Base-by-base conservation (phyloP, 805 yeast genomes). In the Pichia rugopelliculosa region DNA sequence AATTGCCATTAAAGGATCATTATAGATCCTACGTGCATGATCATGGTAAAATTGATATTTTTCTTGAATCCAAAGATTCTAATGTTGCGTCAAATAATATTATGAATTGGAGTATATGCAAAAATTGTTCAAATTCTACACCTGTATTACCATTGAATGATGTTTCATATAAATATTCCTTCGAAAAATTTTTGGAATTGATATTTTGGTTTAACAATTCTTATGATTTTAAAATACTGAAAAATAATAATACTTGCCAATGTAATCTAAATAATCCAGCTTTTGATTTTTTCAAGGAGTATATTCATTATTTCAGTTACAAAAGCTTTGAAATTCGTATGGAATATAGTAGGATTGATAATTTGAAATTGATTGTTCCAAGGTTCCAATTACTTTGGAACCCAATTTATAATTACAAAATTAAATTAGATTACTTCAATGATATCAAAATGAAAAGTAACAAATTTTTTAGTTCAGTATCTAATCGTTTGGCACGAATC, bases 51-150 rank as follows among this genome's bases (percentile, higher is more conserved):
- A 75, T 93, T 13, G 95, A 84, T 57, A 82, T 90, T 36, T 73
- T 79, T 15, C 74, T 88, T 21, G 96, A 87, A 58, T 73, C 71
- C 48, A 71, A 74, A 39, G 73, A 81, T 24, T 69, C 76, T 15
- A 60, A 80, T 2, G 84, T 82, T 2, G 59, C 78, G 39, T 80
- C 80, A 50, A 76, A 84, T 59, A 80, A 82, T 12, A 80, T 95
- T 38, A 67, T 89, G 46, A 84, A 90, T 70, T 93, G 99, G 99
- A 86, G 95, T 60, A 80, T 76, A 54, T 93, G 99, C 63, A 86
- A 84, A 48, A 73, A 72, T 43, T 93, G 99, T 62, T 77, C 80
- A 13, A 76, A 73, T 34, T 72, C 83, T 0, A 81, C 95, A 3
- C 93, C 96, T 0, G 80, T 84, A 6, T 67, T 82, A 13, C 86